phyloP scores from a whole-genome alignment of 495 filamentous ascomycete genomes.

The Penicillium verhagenii region DNA sequence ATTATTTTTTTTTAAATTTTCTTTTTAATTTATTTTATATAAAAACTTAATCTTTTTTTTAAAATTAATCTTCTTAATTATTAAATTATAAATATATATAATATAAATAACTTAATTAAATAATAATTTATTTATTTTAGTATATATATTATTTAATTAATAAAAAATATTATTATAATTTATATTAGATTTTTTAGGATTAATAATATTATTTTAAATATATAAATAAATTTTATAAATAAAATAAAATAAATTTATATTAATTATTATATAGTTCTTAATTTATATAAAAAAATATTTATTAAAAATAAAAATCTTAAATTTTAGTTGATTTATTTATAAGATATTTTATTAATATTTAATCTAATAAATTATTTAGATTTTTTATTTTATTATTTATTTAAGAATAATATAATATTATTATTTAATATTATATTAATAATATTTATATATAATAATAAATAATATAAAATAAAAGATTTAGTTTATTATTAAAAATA shows the following conservation, averaged over 20 bases:
- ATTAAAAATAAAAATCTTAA: neutral
- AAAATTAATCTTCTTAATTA: neutral
- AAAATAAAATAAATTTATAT: neutral
- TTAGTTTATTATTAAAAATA: neutral
- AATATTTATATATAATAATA: neutral
- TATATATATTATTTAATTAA: neutral
- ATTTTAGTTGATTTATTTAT: neutral
- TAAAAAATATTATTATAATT: neutral
- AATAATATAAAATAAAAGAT: neutral
- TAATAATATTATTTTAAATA: neutral
- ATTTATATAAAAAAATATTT: neutral
- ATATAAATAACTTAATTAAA: neutral
- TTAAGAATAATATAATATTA: neutral
- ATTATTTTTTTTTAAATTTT: neutral
- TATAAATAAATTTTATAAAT: neutral
- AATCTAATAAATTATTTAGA: neutral
- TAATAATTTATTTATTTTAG: neutral
- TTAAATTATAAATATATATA: neutral
- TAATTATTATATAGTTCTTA: too few species aligned
- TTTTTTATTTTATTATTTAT: neutral
- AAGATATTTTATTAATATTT: neutral
- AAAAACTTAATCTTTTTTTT: neutral
- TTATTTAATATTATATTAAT: neutral
- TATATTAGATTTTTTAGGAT: neutral
- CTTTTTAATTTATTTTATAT: neutral